These are phyloP conservation scores for Paraphoma chrysanthemicola DNA, from an alignment of 2,329 filamentous ascomycete genomes.

Conservation along the genomic window DNA sequence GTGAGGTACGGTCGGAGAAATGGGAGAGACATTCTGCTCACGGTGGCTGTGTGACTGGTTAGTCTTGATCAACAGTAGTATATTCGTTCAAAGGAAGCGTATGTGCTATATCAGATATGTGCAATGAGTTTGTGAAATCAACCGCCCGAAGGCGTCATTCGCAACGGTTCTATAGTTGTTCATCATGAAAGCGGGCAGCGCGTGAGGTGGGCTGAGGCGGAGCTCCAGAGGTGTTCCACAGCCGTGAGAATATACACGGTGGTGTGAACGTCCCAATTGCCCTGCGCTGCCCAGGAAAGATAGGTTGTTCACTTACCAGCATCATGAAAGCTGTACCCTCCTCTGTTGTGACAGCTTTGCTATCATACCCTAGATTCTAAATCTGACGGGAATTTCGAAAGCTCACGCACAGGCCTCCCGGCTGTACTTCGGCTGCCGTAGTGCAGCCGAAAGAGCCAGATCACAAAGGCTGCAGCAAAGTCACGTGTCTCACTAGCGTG, in stretches of 20 bases:
- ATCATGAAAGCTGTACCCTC: not conserved
- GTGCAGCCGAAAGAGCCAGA: not conserved
- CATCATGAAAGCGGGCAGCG: slow-evolving; percentile 30
- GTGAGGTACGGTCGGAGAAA: slow-evolving; percentile 66
- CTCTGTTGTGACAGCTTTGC: not conserved
- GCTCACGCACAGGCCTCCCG: not conserved
- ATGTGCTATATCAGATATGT: slow-evolving; percentile 41
- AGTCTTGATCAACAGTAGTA: slow-evolving; percentile 33
- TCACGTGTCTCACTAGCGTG: not conserved
- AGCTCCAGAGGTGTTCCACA: not conserved
- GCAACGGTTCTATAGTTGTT: slow-evolving; percentile 68
- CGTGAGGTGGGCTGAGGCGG: not conserved
- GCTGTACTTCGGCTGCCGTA: not conserved
- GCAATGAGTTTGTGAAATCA: slow-evolving; percentile 55
- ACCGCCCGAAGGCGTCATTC: slow-evolving; percentile 65
- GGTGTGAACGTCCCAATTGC: not conserved
- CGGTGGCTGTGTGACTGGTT: slow-evolving; percentile 47
- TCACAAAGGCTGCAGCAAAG: not conserved
- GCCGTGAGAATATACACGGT: not conserved
- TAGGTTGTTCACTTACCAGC: not conserved
- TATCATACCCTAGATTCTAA: not conserved
- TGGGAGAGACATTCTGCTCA: slow-evolving; percentile 56
- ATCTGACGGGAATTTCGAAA: not conserved
- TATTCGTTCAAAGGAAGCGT: slow-evolving; percentile 1
- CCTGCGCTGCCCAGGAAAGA: not conserved